Evolutionary conservation across 176 grass and related monocot species (phyloP).

Genomic region (Paspalum vaginatum): DNA sequence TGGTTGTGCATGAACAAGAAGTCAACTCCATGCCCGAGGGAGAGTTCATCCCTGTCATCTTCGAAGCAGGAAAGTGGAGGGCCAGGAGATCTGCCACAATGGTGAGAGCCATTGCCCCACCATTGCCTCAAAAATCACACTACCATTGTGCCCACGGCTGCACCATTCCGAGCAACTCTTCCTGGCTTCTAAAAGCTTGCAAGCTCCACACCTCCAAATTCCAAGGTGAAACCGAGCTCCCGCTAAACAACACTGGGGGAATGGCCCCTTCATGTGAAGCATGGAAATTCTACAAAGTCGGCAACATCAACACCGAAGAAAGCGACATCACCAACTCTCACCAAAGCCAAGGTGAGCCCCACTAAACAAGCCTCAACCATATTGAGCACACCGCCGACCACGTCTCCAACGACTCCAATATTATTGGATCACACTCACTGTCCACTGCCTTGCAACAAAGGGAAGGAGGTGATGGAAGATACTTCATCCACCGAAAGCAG

Average conservation of each 20-base stretch:
- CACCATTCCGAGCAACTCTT: background rate
- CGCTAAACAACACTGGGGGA: too few species aligned
- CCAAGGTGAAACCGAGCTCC: background rate
- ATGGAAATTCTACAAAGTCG: too few species aligned
- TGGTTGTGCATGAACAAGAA: background rate
- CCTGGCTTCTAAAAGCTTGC: background rate
- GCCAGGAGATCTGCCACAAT: background rate
- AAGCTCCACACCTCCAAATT: background rate
- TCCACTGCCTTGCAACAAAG: background rate
- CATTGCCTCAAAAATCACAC: background rate
- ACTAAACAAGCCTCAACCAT: too few species aligned
- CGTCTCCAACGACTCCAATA: too few species aligned
- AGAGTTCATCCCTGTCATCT: background rate
- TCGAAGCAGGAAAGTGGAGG: background rate
- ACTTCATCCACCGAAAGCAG: background rate
- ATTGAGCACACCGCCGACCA: too few species aligned
- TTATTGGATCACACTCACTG: too few species aligned
- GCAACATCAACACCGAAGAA: too few species aligned
- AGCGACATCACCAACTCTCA: too few species aligned
- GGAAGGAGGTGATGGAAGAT: background rate
- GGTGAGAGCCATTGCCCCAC: background rate
- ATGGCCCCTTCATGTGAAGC: too few species aligned
- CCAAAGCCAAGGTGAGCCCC: too few species aligned
- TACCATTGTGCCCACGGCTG: background rate
- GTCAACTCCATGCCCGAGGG: background rate